Percentiles rank a stretch among this genome's conserved stretches.
These are phyloP conservation scores for Emergomyces orientalis DNA, from an alignment of 2,329 filamentous ascomycete species.

Conservation along the genomic window DNA sequence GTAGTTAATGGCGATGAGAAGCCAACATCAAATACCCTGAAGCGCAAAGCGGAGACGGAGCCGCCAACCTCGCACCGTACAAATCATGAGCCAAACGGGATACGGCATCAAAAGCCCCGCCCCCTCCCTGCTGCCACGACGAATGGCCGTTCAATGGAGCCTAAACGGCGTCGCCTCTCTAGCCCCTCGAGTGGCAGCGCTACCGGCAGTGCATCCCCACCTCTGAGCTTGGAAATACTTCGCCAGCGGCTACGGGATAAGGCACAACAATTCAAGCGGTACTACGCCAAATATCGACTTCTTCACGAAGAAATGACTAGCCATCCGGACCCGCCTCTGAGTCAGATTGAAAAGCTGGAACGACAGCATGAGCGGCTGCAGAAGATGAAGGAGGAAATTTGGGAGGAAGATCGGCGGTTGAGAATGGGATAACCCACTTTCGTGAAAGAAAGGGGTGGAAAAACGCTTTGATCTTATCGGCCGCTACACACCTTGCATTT, in stretches of 20 bases:
- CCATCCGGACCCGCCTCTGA: slow-evolving; percentile 36
- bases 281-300: slow-evolving; percentile 49
- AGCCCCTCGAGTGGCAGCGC: slow-evolving; percentile 34
- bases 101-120: slow-evolving; percentile 12
- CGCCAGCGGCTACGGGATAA: slow-evolving; percentile 34
- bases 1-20: slow-evolving; percentile 25
- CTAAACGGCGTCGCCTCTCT: slow-evolving; percentile 32
- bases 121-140: slow-evolving; percentile 18
- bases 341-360: slow-evolving; percentile 45
- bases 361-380: slow-evolving; percentile 46
- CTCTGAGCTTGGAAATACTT: slow-evolving; percentile 29
- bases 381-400: slow-evolving; percentile 51
- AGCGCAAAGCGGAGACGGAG: slow-evolving; percentile 34
- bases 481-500: background rate
- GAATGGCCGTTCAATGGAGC: slow-evolving; percentile 31
- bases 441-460: background rate
- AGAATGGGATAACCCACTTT: slow-evolving; percentile 13
- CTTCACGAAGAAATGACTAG: slow-evolving; percentile 42
- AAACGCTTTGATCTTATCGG: background rate
- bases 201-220: slow-evolving; percentile 34
- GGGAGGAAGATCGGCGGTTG: slow-evolving; percentile 35
- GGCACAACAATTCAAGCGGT: slow-evolving; percentile 44
- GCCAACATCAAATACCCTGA: slow-evolving; percentile 28
- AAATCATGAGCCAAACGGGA: background rate
- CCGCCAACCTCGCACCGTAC: background rate